Evolutionary conservation across 2,329 filamentous ascomycete genomes (phyloP), one percentile per base, ranked within the genome.

Genomic region (Raffaelea ambrosiae): DNA sequence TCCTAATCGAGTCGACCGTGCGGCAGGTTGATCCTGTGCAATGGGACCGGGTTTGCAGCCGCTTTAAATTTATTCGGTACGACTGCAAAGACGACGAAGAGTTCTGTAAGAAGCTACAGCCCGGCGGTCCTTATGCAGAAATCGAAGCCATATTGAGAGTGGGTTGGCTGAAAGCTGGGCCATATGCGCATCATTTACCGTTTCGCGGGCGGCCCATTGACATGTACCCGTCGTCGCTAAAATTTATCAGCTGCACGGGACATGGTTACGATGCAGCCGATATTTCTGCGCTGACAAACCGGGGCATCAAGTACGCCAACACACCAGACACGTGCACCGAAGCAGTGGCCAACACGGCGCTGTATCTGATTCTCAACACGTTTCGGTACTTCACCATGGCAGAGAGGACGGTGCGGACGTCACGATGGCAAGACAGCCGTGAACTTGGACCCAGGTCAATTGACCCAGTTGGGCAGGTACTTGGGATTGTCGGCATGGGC

Each of bases 401-500:
- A 13, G 54, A 60, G 49, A 51, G 53, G 14, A 48, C 49, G 22
- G 48, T 54, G 22, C 51, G 58, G 2, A 42, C 50, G 8, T 52
- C 57, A 13, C 46, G 40, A n/a, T 58, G 56, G 57, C 20, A 36
- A n/a, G n/a, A 41, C 11, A 58, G 56, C 48, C 45, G 55, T 0
- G 40, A 44, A 16, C 44, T 60, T 36, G 55, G 56, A 1, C 38
- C 44, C 20, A 42, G 52, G 13, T 51, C 55, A 3, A 40, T 54
- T 22, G 56, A 60, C 26, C 61, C 61, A 8, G 44, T 48, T 26
- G 59, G 59, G 19, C 54, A 55, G 33, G 51, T 53, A 14, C 50
- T 64, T 3, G 61, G 61, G 7, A 54, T 64, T 43, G 59, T 64
- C 23, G 62, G 62, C 3, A 50, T 65, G 47, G 62, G 62, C 4